Base-by-base conservation (phyloP, 768 basidiomycete species). In the Amanita polypyramis region DNA sequence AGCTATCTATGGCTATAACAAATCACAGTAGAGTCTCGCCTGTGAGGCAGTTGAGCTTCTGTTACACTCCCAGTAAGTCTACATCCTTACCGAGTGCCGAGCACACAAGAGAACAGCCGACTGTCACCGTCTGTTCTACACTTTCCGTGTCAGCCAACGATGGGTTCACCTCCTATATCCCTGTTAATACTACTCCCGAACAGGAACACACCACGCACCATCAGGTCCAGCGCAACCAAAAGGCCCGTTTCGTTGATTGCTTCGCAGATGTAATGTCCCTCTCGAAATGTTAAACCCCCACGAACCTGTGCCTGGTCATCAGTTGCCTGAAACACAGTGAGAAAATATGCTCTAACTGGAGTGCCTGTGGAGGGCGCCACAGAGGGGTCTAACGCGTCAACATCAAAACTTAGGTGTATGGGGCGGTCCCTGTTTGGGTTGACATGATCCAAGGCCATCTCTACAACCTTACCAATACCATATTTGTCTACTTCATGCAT, bases 221-320 rank as follows among this genome's bases (percentile, higher is more conserved):
- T 94, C 53, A 99, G 70, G 65, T 99, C 95, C 19, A 98, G 67
- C 0, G 83, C 90, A 20, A 96, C 93, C 15, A 99, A 76, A 50
- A 86, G 75, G 5, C 93, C 93, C 4, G 94, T 98, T 70, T 96
- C 93, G 52, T 80, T 80, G 36, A 98, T 77, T 4, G 87, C 83
- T 66, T 97, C 93, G 55, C 88, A 92, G 58, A 95, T 93, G 63
- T 94, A 97, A 66, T 97, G 96, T n/a, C 94, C 95, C 62, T 99
- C 96, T 54, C 96, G 73, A 70, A 98, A 99, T 17, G 89, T 93
- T 52, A 99, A 68, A 9, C 96, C 96, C 2, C 96, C 96, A 56
- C 94, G 85, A 19, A 95, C 90, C 79, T 85, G 12, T 8, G 50
- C 30, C 39, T 2, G 47, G 25, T 53, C 49, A 45, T 48, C 19